A percentile compares a stretch with the other conserved stretches of the same genome.
Conservation (phyloP, 2,329 filamentous ascomycete species). For the Calonectria hawksworthii region DNA sequence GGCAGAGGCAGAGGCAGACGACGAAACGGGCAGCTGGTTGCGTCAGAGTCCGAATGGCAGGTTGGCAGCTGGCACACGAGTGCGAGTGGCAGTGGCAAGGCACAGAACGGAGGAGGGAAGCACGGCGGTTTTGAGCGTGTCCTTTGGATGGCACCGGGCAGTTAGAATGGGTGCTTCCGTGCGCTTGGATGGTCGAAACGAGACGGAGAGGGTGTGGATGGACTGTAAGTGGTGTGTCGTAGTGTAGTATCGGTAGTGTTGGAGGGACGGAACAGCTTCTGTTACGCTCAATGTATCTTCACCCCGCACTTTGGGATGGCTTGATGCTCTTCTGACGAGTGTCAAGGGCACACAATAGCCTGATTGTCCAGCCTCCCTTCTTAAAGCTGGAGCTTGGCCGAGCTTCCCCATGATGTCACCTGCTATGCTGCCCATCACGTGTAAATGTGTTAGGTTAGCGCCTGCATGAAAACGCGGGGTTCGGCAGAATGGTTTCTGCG, state of each 20-base stretch:
- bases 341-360: slow-evolving; percentile 37
- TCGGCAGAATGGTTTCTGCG: slow-evolving; percentile 39
- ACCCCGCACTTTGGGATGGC: slow-evolving; percentile 43
- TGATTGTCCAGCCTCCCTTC: slow-evolving; percentile 42
- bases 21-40: slow-evolving; percentile 43
- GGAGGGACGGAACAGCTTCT: slow-evolving; percentile 48
- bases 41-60: slow-evolving; percentile 41
- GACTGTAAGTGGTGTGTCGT: slow-evolving; percentile 12
- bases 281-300: slow-evolving; percentile 41
- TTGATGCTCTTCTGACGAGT: slow-evolving; percentile 31
- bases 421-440: slow-evolving; percentile 38
- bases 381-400: slow-evolving; percentile 46
- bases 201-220: slow-evolving; percentile 33
- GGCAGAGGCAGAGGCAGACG: slow-evolving; percentile 31
- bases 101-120: slow-evolving; percentile 44
- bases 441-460: slow-evolving; percentile 37
- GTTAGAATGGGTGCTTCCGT: slow-evolving; percentile 27
- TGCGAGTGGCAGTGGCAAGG: slow-evolving; percentile 31
- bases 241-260: slow-evolving; percentile 32
- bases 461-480: slow-evolving; percentile 45
- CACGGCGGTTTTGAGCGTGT: slow-evolving; percentile 38
- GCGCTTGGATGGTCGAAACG: slow-evolving; percentile 38
- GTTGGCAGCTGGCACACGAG: slow-evolving; percentile 25
- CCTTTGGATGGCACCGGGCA: slow-evolving; percentile 33
- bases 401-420: slow-evolving; percentile 47